A percentile compares a stretch with the other conserved stretches of the same genome.
Evolutionary conservation across 1,284 basidiomycete genomes (phyloP).

Genomic region (Puccinia triticina): DNA sequence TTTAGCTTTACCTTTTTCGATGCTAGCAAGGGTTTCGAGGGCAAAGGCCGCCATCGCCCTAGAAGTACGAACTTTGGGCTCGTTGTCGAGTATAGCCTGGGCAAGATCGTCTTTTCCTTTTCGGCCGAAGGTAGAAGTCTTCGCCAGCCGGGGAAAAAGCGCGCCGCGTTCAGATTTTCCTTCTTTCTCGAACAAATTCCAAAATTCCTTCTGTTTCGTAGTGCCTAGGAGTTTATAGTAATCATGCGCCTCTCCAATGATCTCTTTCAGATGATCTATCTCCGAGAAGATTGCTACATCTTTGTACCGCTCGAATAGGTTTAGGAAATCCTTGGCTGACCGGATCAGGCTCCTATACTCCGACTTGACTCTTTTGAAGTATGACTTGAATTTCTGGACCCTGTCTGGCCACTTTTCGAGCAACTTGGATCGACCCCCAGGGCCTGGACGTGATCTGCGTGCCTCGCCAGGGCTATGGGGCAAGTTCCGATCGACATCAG

Average conservation of each 20-base stretch:
- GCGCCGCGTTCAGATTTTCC: background rate
- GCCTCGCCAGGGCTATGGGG: background rate
- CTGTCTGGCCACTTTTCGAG: background rate
- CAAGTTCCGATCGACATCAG: background rate
- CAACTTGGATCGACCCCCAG: background rate
- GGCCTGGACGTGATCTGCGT: background rate
- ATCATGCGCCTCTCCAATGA: constrained; percentile 4
- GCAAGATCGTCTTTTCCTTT: too few relatives aligned
- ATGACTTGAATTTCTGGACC: background rate
- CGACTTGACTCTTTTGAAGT: background rate
- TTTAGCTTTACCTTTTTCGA: background rate
- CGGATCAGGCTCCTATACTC: background rate
- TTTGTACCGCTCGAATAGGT: constrained; percentile 7
- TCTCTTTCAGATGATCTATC: background rate
- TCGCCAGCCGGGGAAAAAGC: background rate
- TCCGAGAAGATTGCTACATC: constrained; percentile 18
- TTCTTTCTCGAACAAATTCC: background rate
- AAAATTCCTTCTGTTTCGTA: background rate
- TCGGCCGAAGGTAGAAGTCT: background rate
- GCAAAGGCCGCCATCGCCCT: background rate
- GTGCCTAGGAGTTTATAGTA: background rate
- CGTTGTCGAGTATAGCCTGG: background rate
- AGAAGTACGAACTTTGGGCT: too few relatives aligned
- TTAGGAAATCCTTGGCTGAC: background rate
- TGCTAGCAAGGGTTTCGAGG: background rate